phyloP scores from a whole-genome alignment of 129 eudicot genomes.

The Helianthus tuberosus region DNA sequence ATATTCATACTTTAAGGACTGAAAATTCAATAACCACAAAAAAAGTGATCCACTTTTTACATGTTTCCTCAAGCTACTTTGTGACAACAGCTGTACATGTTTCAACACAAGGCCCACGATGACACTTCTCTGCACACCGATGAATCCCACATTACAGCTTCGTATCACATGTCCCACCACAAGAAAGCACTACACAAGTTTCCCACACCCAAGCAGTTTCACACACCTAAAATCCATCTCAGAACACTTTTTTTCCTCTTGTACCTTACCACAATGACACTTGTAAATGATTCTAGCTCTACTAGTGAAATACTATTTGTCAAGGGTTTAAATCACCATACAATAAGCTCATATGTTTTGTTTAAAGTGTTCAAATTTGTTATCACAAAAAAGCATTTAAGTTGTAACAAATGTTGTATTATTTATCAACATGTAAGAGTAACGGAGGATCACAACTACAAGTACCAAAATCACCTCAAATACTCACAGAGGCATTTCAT shows the following conservation, averaged over 20 bases:
- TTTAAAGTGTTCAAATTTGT: too few species aligned
- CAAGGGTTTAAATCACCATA: too few species aligned
- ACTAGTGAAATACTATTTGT: conserved; percentile 7
- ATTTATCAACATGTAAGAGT: too few species aligned
- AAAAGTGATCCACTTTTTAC: conserved; percentile 37
- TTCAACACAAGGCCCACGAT: conserved; percentile 71
- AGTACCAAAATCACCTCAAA: too few species aligned
- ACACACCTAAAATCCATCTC: conserved; percentile 70
- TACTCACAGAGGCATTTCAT: too few species aligned
- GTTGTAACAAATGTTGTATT: too few species aligned
- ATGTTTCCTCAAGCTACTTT: conserved; percentile 91
- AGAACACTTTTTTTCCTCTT: conserved; percentile 72
- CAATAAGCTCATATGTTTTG: too few species aligned
- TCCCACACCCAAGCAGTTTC: conserved; percentile 77
- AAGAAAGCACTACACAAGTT: conserved; percentile 64
- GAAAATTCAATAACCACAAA: neutral
- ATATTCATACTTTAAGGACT: neutral
- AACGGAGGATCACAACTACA: too few species aligned
- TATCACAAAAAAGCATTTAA: too few species aligned
- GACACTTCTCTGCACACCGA: conserved; percentile 91
- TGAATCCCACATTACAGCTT: conserved; percentile 75
- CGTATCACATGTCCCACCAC: conserved; percentile 90
- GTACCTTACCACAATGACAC: conserved; percentile 75
- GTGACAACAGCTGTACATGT: conserved; percentile 74
- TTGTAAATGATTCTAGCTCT: conserved; percentile 50